A percentile compares a stretch with the other conserved stretches of the same genome.
Conservation (phyloP, 148 eudicot species). For the Persicaria tinctoria region DNA sequence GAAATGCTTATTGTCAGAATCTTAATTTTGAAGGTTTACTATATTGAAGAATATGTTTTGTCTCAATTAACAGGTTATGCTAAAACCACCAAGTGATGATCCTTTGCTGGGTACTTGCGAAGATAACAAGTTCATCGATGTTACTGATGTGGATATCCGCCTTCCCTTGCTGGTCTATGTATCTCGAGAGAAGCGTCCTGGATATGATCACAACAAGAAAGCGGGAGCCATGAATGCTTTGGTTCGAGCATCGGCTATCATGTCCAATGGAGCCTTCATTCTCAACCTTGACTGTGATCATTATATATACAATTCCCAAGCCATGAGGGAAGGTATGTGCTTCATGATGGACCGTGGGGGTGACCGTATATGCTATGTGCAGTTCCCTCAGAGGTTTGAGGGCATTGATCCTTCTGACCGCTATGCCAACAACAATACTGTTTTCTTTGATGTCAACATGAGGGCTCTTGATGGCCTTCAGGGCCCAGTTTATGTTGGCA, state of each 20-base stretch:
- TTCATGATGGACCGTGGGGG: conserved; percentile 94
- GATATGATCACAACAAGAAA: conserved; percentile 93
- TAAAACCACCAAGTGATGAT: conserved; percentile 81
- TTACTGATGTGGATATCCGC: conserved; percentile 74
- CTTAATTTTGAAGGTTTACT: too few species aligned
- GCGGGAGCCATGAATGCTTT: conserved; percentile 97
- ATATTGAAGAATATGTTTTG: neutral
- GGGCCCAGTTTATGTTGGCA: conserved; percentile 92
- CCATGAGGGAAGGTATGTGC: conserved; percentile 89
- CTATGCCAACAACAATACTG: conserved; percentile 88
- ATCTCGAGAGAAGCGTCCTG: conserved; percentile 81
- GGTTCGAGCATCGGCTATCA: conserved; percentile 85
- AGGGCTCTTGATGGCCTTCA: conserved; percentile 90
- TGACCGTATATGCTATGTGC: conserved; percentile 78
- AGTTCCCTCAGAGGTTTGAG: conserved; percentile 82
- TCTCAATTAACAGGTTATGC: conserved; percentile 57
- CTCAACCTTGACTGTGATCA: conserved; percentile 84
- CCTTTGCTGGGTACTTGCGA: conserved; percentile 49
- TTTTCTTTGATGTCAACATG: conserved; percentile 94
- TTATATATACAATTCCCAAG: conserved; percentile 82
- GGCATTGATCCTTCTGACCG: conserved; percentile 87
- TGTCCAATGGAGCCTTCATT: conserved; percentile 86
- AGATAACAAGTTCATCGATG: conserved; percentile 41
- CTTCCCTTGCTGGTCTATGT: conserved; percentile 94
- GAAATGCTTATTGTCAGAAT: neutral